Evolutionary conservation across 176 grass and related monocot species (phyloP).

Genomic region (Thinopyrum elongatum): DNA sequence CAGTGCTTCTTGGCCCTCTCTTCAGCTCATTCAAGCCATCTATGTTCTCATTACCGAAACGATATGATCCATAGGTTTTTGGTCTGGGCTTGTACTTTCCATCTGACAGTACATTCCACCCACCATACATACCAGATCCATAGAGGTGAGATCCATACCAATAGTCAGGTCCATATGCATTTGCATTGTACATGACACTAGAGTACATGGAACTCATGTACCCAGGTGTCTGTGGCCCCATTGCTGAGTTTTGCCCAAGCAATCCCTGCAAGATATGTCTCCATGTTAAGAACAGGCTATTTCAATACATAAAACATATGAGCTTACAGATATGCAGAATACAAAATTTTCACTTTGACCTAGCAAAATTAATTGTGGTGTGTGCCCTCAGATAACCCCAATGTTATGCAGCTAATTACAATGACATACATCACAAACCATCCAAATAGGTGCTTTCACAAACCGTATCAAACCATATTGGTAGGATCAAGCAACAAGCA

Average conservation of each 20-base stretch:
- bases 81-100: slow-evolving; percentile 65
- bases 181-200: slow-evolving; percentile 51
- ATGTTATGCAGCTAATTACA: neutral
- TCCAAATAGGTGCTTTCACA: neutral
- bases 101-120: slow-evolving; percentile 58
- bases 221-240: slow-evolving; percentile 27
- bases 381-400: neutral
- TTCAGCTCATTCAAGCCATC: slow-evolving; percentile 86
- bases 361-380: neutral
- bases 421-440: neutral
- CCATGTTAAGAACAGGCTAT: slow-evolving; percentile 3
- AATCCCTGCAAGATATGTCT: slow-evolving; percentile 19
- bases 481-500: neutral
- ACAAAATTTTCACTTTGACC: neutral
- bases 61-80: slow-evolving; percentile 55
- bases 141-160: slow-evolving; percentile 65
- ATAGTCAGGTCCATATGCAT: slow-evolving; percentile 45
- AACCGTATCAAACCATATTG: neutral
- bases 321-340: neutral
- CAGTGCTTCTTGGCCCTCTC: slow-evolving; percentile 69
- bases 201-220: slow-evolving; percentile 58
- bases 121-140: slow-evolving; percentile 51
- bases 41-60: slow-evolving; percentile 54
- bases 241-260: slow-evolving; percentile 2
- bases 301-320: neutral